phyloP scores from a whole-genome alignment of 306 rosid species.

The Pyrus communis region DNA sequence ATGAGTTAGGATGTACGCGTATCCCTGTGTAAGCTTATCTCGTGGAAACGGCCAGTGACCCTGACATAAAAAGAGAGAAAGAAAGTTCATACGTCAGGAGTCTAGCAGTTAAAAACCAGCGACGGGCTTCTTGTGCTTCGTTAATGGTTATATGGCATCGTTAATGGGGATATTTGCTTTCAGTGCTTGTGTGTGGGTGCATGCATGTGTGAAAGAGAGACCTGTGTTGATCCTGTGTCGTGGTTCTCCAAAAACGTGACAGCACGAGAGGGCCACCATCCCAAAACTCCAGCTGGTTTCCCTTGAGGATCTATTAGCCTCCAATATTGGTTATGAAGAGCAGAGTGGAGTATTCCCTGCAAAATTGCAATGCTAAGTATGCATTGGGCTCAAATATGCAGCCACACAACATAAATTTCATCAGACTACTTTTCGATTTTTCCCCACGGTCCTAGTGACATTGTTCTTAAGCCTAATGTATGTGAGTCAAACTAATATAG shows the following conservation, averaged over 20 bases:
- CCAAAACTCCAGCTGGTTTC: conserved; percentile 77
- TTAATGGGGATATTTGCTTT: background rate
- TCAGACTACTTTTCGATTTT: background rate
- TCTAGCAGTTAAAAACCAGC: background rate
- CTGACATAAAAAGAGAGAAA: conserved; percentile 26
- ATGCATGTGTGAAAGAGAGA: conserved; percentile 7
- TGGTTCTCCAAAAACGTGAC: conserved; percentile 84
- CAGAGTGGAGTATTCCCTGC: conserved; percentile 74
- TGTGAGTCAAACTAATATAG: background rate
- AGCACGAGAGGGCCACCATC: conserved; percentile 91
- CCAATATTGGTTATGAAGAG: conserved; percentile 69
- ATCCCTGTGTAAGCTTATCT: conserved; percentile 72
- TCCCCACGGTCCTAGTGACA: background rate
- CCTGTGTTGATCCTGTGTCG: conserved; percentile 89
- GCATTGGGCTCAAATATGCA: background rate
- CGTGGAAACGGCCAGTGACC: conserved; percentile 87
- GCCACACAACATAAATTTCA: background rate
- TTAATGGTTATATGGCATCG: background rate
- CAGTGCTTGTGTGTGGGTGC: background rate
- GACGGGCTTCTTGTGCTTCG: background rate
- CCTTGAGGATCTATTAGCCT: conserved; percentile 73
- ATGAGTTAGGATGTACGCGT: conserved; percentile 77
- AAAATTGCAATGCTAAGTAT: background rate
- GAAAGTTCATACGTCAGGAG: background rate
- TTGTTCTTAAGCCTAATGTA: background rate